Conservation (phyloP, 805 yeast genomes). For the Wickerhamiella spandovensis region DNA sequence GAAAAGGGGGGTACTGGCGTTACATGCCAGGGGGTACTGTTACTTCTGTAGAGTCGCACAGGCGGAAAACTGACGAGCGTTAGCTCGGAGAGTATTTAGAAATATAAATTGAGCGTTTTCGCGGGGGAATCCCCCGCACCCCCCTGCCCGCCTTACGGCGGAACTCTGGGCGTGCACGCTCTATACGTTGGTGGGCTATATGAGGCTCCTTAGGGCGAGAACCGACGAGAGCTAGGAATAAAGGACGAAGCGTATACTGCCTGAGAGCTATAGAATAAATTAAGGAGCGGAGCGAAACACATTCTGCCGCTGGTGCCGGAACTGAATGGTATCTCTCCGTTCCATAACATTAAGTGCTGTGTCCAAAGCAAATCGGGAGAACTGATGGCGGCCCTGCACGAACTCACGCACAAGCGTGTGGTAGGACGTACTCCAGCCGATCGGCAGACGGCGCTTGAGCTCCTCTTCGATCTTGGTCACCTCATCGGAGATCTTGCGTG, state of each 20-base stretch:
- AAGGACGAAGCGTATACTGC: not conserved
- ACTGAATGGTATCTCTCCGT: constrained; percentile 73
- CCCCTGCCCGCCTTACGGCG: no score
- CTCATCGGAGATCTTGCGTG: constrained; percentile 36
- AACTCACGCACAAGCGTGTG: constrained; percentile 73
- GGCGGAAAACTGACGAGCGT: no score
- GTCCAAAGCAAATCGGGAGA: constrained; percentile 49
- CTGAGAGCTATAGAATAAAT: not conserved
- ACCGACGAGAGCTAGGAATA: no score
- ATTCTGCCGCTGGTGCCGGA: constrained; percentile 76
- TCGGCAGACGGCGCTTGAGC: constrained; percentile 78
- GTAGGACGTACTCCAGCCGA: constrained; percentile 92
- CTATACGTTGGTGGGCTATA: no score
- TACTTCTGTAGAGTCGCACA: no score
- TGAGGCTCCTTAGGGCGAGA: no score
- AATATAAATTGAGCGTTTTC: no score
- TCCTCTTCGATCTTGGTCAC: constrained; percentile 72
- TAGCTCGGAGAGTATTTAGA: no score
- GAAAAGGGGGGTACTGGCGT: no score
- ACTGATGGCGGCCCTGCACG: constrained; percentile 27
- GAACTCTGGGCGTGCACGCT: no score
- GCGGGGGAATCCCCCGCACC: no score
- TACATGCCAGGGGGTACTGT: no score
- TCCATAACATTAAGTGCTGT: constrained; percentile 65
- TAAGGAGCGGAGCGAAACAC: constrained; percentile 63